Evolutionary conservation across 495 filamentous ascomycete species (phyloP).

Genomic region (Aspergillus sclerotioniger): DNA sequence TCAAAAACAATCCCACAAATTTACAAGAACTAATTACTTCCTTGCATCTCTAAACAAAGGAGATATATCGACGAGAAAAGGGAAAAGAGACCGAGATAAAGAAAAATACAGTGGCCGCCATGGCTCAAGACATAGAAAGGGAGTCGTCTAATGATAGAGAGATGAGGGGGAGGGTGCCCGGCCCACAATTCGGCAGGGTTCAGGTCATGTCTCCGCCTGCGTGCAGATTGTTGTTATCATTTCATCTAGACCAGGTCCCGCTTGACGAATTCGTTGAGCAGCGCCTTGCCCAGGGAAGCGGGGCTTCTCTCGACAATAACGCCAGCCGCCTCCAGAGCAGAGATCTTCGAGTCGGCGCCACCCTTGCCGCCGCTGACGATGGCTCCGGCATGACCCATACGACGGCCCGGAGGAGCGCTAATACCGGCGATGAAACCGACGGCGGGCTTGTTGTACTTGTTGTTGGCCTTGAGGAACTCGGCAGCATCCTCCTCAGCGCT

Average conservation of each 20-base stretch:
- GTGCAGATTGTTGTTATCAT: slow-evolving; percentile 1
- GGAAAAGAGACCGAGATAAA: slow-evolving; percentile 8
- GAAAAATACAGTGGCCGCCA: slow-evolving; percentile 23
- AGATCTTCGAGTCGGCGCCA: slow-evolving; percentile 96
- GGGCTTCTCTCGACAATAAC: slow-evolving; percentile 96
- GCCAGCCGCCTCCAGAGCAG: slow-evolving; percentile 86
- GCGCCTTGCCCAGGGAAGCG: slow-evolving; percentile 82
- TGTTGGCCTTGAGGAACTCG: slow-evolving; percentile 89
- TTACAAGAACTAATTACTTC: slow-evolving; percentile 30
- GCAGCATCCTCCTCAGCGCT: slow-evolving; percentile 96
- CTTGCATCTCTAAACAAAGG: slow-evolving; percentile 29
- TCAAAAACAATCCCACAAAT: slow-evolving; percentile 5
- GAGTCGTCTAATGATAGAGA: slow-evolving; percentile 18
- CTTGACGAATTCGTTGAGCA: slow-evolving; percentile 94
- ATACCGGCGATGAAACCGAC: slow-evolving; percentile 99
- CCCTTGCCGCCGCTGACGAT: slow-evolving; percentile 98
- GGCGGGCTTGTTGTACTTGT: slow-evolving; percentile 90
- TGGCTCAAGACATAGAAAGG: slow-evolving; percentile 12
- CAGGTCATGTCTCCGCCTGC: slow-evolving; percentile 5
- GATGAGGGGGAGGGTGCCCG: slow-evolving; percentile 6
- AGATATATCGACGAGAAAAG: slow-evolving; percentile 15
- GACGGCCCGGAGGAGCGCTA: slow-evolving; percentile 88
- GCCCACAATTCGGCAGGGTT: slow-evolving; percentile 1
- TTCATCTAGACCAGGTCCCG: slow-evolving; percentile 79
- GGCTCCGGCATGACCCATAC: slow-evolving; percentile 98